Evolutionary conservation across 441 rosid genomes (phyloP).

Genomic region (Euphorbia schlechtendalii): DNA sequence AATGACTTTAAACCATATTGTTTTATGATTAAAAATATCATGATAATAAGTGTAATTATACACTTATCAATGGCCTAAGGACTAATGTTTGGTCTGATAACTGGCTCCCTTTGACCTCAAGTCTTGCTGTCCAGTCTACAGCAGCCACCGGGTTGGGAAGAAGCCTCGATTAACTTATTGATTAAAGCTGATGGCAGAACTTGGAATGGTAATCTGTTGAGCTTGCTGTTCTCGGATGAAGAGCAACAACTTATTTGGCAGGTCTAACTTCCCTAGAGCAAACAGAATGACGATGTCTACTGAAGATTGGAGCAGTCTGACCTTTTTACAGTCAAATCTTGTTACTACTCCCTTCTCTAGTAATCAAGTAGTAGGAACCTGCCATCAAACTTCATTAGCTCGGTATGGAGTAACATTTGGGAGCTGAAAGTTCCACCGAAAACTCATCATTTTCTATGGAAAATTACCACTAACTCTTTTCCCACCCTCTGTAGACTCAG

Average conservation of each 20-base stretch:
- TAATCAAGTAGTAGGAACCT: not conserved
- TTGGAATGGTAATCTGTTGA: not conserved
- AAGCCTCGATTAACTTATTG: not conserved
- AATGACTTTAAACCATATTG: too few species aligned
- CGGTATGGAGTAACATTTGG: not conserved
- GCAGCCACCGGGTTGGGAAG: not conserved
- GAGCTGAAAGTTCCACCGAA: not conserved
- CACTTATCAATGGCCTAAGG: not conserved
- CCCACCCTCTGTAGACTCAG: not conserved
- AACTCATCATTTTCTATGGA: not conserved
- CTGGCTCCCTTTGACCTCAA: not conserved
- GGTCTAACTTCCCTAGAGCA: not conserved
- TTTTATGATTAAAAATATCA: too few species aligned
- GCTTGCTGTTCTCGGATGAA: not conserved
- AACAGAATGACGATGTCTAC: not conserved
- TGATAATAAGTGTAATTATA: too few species aligned
- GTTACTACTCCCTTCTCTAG: not conserved
- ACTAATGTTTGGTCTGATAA: not conserved
- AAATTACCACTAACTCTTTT: not conserved
- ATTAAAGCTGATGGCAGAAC: not conserved
- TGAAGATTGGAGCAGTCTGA: not conserved
- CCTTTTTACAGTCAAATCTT: too few species aligned
- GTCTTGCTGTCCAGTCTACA: not conserved
- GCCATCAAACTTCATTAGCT: not conserved
- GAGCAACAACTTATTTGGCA: not conserved